Evolutionary conservation across 345 rosid genomes (phyloP).

Genomic region (Eucalyptus lansdowneana): DNA sequence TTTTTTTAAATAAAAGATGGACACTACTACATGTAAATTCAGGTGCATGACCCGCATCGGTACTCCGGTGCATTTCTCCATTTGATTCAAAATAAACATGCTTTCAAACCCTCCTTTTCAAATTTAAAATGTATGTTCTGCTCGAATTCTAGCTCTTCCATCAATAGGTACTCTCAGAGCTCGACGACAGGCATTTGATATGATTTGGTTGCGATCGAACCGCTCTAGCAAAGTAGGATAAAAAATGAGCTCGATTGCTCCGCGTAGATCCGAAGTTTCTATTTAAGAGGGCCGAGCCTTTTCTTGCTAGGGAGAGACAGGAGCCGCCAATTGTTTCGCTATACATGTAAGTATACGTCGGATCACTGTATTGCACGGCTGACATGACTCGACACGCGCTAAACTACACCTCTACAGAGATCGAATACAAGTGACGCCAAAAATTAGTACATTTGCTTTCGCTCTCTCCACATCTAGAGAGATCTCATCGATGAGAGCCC

Average conservation of each 20-base stretch:
- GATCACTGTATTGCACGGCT: neutral
- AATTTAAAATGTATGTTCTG: too few species aligned
- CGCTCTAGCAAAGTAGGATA: neutral
- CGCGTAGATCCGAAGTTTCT: neutral
- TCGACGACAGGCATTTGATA: neutral
- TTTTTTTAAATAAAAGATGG: too few species aligned
- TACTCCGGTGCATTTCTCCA: too few species aligned
- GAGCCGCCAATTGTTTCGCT: neutral
- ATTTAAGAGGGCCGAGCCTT: neutral
- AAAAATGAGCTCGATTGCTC: neutral
- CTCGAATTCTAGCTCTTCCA: too few species aligned
- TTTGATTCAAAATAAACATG: too few species aligned
- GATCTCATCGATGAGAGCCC: neutral
- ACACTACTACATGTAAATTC: too few species aligned
- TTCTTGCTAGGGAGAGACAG: neutral
- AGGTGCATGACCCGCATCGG: rapidly evolving
- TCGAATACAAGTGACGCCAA: neutral
- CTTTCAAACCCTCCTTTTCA: too few species aligned
- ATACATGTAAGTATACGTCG: neutral
- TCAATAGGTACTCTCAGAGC: too few species aligned
- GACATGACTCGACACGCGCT: neutral
- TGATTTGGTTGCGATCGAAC: neutral
- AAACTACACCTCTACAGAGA: neutral
- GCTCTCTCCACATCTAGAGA: neutral
- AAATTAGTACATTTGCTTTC: neutral